phyloP scores from a whole-genome alignment of 768 basidiomycete species.

The Strobilomyces dryophilus region DNA sequence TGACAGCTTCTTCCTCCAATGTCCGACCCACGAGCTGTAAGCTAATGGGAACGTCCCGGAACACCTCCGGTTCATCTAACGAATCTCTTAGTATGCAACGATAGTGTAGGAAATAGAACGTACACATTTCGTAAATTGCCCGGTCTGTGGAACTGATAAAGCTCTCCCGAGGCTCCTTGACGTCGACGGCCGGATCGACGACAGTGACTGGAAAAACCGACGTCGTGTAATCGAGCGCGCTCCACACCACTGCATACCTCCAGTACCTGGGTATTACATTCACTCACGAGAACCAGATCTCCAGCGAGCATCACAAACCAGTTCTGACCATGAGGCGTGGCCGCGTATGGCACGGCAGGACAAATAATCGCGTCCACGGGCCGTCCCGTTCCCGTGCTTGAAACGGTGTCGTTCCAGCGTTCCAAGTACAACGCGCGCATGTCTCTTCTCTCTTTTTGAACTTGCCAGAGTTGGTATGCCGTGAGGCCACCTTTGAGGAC shows the following conservation, averaged over 20 bases:
- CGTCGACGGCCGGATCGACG: slow-evolving; percentile 54
- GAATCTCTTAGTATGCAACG: neutral
- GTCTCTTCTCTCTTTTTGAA: slow-evolving; percentile 44
- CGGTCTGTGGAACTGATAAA: slow-evolving; percentile 50
- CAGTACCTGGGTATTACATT: slow-evolving; percentile 34
- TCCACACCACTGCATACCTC: slow-evolving; percentile 60
- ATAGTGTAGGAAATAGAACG: slow-evolving; percentile 19
- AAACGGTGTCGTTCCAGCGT: slow-evolving; percentile 54
- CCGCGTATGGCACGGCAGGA: slow-evolving; percentile 56
- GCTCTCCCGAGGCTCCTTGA: slow-evolving; percentile 37
- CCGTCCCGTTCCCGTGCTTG: slow-evolving; percentile 58
- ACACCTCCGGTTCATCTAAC: slow-evolving; percentile 56
- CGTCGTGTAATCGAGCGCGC: slow-evolving; percentile 61
- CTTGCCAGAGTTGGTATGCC: slow-evolving; percentile 65
- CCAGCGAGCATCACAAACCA: slow-evolving; percentile 32
- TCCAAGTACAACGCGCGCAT: slow-evolving; percentile 57
- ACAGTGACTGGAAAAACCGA: slow-evolving; percentile 60
- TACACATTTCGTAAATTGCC: slow-evolving; percentile 50
- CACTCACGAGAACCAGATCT: neutral
- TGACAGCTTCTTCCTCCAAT: slow-evolving; percentile 71
- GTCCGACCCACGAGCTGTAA: slow-evolving; percentile 68
- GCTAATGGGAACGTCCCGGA: slow-evolving; percentile 54
- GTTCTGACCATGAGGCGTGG: slow-evolving; percentile 60
- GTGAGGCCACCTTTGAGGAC: slow-evolving; percentile 28
- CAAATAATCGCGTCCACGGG: slow-evolving; percentile 74